Percentiles rank a stretch among this genome's conserved stretches.
Evolutionary conservation across 495 filamentous ascomycete genomes (phyloP).

Genomic region (Talaromyces ruber): DNA sequence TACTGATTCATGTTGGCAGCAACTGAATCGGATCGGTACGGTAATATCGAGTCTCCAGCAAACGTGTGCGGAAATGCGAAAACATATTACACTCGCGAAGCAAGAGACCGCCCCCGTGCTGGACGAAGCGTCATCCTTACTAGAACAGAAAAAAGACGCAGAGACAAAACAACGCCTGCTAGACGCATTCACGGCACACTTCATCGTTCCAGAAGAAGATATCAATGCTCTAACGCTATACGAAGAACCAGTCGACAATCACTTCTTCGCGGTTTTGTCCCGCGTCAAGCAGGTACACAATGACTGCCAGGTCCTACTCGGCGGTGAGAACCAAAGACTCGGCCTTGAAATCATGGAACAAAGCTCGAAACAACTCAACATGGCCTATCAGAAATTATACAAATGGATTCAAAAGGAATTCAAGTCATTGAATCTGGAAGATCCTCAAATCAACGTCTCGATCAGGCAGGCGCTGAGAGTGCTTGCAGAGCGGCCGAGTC

Average conservation of each 20-base stretch:
- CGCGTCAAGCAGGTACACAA: conserved; percentile 79
- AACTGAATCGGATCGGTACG: conserved; percentile 77
- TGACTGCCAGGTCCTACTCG: conserved; percentile 82
- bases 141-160: conserved; percentile 64
- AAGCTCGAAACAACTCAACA: conserved; percentile 76
- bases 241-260: conserved; percentile 73
- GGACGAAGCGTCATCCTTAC: conserved; percentile 67
- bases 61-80: conserved; percentile 73
- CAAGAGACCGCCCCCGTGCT: conserved; percentile 68
- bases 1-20: conserved; percentile 32
- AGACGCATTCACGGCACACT: conserved; percentile 76
- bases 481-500: conserved; percentile 76
- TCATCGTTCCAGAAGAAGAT: conserved; percentile 76
- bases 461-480: conserved; percentile 81
- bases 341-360: conserved; percentile 87
- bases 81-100: conserved; percentile 64
- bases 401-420: conserved; percentile 92
- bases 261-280: conserved; percentile 73
- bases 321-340: conserved; percentile 80
- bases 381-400: conserved; percentile 89
- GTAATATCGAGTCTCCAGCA: conserved; percentile 72
- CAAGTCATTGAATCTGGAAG: conserved; percentile 86
- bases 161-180: conserved; percentile 82
- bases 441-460: conserved; percentile 80
- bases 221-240: conserved; percentile 60